phyloP scores from a whole-genome alignment of 805 yeast genomes.

The Metschnikowia noctiluminum region DNA sequence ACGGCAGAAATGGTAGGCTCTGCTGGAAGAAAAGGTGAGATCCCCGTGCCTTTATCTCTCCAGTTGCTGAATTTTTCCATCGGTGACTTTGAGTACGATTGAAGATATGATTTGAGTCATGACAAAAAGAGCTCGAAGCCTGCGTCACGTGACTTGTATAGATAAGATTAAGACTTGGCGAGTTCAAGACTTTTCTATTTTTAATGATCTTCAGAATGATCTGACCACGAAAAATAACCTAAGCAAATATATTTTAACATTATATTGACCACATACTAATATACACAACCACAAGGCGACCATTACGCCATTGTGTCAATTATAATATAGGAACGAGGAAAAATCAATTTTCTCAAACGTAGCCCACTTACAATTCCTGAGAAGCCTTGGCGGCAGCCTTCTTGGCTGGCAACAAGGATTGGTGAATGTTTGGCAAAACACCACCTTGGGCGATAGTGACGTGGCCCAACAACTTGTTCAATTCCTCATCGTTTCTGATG shows the following conservation, averaged over 20 bases:
- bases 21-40: slow-evolving; percentile 77
- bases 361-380: slow-evolving; percentile 22
- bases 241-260: slow-evolving; percentile 17
- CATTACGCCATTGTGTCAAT: slow-evolving; percentile 18
- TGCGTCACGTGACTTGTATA: slow-evolving; percentile 1
- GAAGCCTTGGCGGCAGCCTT: slow-evolving; percentile 23
- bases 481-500: slow-evolving; percentile 52
- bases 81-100: background rate
- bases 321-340: slow-evolving; percentile 20
- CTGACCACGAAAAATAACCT: no score
- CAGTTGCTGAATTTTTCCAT: slow-evolving; percentile 57
- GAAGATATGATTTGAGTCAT: background rate
- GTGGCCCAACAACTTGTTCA: slow-evolving; percentile 52
- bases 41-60: slow-evolving; percentile 92
- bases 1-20: slow-evolving; percentile 21
- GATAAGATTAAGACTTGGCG: background rate
- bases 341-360: slow-evolving; percentile 20
- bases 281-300: slow-evolving; percentile 21
- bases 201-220: background rate
- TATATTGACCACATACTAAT: slow-evolving; percentile 25
- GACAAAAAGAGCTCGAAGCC: background rate
- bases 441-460: slow-evolving; percentile 61
- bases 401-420: slow-evolving; percentile 42
- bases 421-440: slow-evolving; percentile 51
- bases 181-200: no score